Conservation (phyloP, 2,329 filamentous ascomycete species). For the Apiospora saccharicola region DNA sequence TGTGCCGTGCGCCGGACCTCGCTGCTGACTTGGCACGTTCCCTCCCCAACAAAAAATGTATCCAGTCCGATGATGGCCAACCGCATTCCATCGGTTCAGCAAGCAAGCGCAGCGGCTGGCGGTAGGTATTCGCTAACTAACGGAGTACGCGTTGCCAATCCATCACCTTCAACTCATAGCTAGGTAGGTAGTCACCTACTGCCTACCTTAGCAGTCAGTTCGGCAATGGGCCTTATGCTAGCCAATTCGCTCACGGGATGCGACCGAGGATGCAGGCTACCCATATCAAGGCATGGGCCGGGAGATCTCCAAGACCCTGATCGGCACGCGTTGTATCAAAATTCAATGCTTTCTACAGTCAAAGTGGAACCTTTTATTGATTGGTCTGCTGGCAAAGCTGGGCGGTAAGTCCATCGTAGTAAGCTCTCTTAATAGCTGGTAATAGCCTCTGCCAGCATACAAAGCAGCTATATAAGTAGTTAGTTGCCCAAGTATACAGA, state of each 20-base stretch:
- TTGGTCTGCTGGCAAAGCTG: background rate
- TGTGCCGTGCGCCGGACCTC: background rate
- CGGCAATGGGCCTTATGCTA: background rate
- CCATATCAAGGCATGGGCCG: background rate
- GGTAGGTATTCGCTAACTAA: no score
- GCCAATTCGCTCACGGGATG: slow-evolving; percentile 1
- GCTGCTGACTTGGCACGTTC: background rate
- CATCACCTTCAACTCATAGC: no score
- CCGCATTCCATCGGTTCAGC: slow-evolving; percentile 15
- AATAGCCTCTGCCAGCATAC: background rate
- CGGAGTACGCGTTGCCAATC: no score
- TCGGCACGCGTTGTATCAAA: background rate
- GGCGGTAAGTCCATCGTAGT: background rate
- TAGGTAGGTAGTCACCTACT: background rate
- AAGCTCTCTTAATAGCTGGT: background rate
- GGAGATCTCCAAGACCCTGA: background rate
- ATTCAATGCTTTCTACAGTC: background rate
- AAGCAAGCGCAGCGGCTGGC: background rate
- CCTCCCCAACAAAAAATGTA: background rate
- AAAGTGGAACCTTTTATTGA: background rate
- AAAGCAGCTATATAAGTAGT: background rate
- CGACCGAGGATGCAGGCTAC: background rate
- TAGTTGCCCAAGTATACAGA: background rate
- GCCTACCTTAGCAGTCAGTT: background rate
- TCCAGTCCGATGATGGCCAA: background rate